Evolutionary conservation across 2,329 filamentous ascomycete genomes (phyloP).

Genomic region (Xylariales sp.): DNA sequence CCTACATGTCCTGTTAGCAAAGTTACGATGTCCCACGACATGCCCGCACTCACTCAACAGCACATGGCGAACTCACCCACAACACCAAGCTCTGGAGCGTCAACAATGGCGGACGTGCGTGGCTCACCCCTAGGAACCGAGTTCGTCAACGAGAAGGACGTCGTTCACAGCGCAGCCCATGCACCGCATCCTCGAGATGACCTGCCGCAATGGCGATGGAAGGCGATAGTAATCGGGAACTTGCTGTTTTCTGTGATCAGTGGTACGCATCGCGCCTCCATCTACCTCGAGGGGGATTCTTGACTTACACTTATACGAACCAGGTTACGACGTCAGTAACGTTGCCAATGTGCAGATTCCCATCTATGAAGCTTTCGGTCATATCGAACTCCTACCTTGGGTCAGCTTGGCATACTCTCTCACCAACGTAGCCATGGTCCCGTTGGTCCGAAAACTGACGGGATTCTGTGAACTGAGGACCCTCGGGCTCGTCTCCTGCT

Average conservation of each 20-base stretch:
- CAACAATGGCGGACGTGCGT: neutral
- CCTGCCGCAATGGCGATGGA: neutral
- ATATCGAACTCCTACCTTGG: constrained; percentile 34
- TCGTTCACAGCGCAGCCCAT: neutral
- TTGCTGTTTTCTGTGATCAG: constrained; percentile 2
- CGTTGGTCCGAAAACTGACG: constrained; percentile 29
- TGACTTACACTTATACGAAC: no score
- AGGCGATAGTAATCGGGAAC: neutral
- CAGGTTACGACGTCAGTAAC: constrained; percentile 39
- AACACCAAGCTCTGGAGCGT: neutral
- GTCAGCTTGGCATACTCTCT: constrained; percentile 32
- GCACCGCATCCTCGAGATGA: neutral
- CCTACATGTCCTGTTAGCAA: no score
- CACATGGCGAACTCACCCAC: neutral
- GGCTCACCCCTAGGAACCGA: no score
- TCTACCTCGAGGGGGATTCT: no score
- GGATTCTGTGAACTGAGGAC: constrained; percentile 28
- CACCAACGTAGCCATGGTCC: constrained; percentile 28
- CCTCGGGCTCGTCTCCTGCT: constrained; percentile 20
- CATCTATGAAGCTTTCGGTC: constrained; percentile 46
- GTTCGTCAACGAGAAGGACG: neutral
- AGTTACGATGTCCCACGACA: neutral
- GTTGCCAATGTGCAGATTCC: constrained; percentile 52
- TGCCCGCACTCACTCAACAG: neutral
- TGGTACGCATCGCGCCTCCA: constrained; percentile 5